phyloP scores from a whole-genome alignment of 2,329 filamentous ascomycete genomes.

The Trichoderma sp. region DNA sequence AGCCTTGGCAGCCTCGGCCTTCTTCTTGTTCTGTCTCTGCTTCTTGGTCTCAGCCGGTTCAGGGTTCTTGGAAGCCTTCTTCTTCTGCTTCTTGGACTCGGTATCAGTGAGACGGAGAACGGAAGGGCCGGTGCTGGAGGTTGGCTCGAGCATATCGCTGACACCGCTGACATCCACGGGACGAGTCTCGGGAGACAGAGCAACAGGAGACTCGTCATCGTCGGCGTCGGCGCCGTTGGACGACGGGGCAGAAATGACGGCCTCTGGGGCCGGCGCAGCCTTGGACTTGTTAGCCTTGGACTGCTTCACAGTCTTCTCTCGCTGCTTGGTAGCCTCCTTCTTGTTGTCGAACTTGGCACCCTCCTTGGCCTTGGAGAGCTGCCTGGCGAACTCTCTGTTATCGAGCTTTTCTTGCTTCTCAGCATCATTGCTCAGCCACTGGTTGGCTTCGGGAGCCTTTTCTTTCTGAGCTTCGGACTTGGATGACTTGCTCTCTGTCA shows the following conservation, averaged over 20 bases:
- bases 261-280: constrained; percentile 44
- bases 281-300: constrained; percentile 59
- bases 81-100: constrained; percentile 66
- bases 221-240: constrained; percentile 76
- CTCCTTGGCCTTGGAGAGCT: constrained; percentile 71
- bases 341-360: constrained; percentile 64
- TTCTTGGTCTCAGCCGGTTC: constrained; percentile 86
- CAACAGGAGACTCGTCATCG: constrained; percentile 66
- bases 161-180: constrained; percentile 70
- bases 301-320: constrained; percentile 72
- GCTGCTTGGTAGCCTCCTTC: constrained; percentile 63
- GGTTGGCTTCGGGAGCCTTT: constrained; percentile 33
- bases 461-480: constrained; percentile 45
- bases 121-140: constrained; percentile 66
- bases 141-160: constrained; percentile 87
- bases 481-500: constrained; percentile 44
- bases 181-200: constrained; percentile 53
- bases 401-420: constrained; percentile 63
- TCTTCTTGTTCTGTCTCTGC: constrained; percentile 89
- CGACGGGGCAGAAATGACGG: constrained; percentile 56
- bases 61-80: constrained; percentile 64
- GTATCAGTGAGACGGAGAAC: constrained; percentile 77
- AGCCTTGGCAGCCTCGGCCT: constrained; percentile 78
- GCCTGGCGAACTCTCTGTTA: constrained; percentile 76
- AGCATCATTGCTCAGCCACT: constrained; percentile 39